Base-by-base conservation (phyloP, 805 yeast genomes). In the Cyberlindnera euphorbiiphila region DNA sequence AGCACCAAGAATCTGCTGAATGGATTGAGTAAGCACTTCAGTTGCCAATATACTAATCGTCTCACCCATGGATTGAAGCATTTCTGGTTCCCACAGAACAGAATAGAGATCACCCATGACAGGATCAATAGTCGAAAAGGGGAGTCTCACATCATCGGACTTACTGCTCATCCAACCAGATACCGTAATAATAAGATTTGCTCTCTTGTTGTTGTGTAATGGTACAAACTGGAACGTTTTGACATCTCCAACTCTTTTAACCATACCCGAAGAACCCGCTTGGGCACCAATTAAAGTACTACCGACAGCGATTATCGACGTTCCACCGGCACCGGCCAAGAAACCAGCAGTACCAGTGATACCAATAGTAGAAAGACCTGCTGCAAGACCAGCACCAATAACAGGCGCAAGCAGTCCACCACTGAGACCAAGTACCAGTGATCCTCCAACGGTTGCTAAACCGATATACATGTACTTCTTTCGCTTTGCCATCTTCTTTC, bases 141-240 rank as follows among this genome's bases (percentile, higher is more conserved):
- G 98, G 45, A 93, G 71, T 56, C 99, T 72, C 15, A 93, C 91
- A 71, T 93, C 99, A 77, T 93, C 99, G 51, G 80, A 77, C 42
- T 80, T 82, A 59, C 96, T 94, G 37, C 81, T 82, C 91, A 93
- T 88, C 99, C 99, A 93, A 1, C 99, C 99, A 36, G 94, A 78
- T 0, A 94, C 88, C 2, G 97, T 89, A 14, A 93, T 63, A 37
- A 91, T 83, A 48, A 89, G 66, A 55, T 87, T 91, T 4, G 94
- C 81, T 34, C 98, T 70, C 56, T 85, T 84, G 59, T 85, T 88
- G 57, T 91, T 89, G 59, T 87, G 96, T 48, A 93, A 65, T 0
- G 99, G 98, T 34, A 85, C 76, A 59, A 94, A 82, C 54, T 94
- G 98, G 62, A 93, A 93, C 0, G 97, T 91, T 50, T 84, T 75